Evolutionary conservation across 257 asterid species (phyloP), one percentile per base, ranked within the genome.

Genomic region (Avicennia marina): DNA sequence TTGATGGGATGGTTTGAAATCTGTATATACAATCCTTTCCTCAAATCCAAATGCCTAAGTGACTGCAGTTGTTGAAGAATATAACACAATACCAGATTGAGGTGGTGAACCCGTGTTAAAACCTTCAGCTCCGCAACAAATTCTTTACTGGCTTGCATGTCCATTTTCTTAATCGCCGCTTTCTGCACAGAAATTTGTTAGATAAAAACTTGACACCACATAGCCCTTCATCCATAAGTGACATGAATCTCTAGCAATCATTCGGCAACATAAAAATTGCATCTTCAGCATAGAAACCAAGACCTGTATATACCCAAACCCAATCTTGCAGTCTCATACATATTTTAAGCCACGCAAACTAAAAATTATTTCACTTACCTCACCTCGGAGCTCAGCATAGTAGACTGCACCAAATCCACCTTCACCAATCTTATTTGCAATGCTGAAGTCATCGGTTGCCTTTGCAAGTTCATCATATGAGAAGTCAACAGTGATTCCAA

Each of bases 91-190:
- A 90, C 98, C 98, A 90, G 84, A 74, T 90, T 90, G 66, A 87
- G 96, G 78, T 90, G 98, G 83, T 90, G 98, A 69, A 90, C 98
- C 67, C 73, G 82, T 1, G 95, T 90, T 80, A 90, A 79, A 71
- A 90, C 96, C 63, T 85, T 85, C 76, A 90, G 78, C 79, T 90
- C 98, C 45, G 98, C 95, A 43, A 85, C 96, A 73, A 90, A 90
- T 68, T 87, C 96, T 61, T 79, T 81, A 62, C 83, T 59, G 45
- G 98, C 98, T 70, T 85, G 85, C 98, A 90, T 90, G 70, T 87
- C 95, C 98, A 90, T 90, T 83, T 87, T 90, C 89, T 90, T 90
- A 41, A 90, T 83, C 24, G 98, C 98, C 13, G 95, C 96, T 90
- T 81, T 90, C 98, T 90, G 95, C 82, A 79, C 41, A 54, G 33